Conservation (phyloP, 116 monocot genomes). For the Papilionanthe hybrid region DNA sequence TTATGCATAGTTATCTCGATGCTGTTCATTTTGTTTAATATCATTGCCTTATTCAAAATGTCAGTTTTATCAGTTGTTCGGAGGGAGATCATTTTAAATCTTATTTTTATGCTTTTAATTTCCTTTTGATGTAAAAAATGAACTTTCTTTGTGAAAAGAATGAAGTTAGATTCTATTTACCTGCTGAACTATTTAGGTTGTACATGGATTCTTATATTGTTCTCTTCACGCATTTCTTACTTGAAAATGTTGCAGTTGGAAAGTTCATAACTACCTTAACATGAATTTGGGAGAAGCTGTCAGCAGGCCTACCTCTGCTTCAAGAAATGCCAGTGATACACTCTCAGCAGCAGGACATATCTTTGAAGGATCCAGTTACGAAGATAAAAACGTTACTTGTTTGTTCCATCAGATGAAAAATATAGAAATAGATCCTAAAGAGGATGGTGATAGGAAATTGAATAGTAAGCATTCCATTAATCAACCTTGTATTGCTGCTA, state of each 20-base stretch:
- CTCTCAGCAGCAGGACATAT: slow-evolving; percentile 19
- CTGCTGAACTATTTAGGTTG: not conserved
- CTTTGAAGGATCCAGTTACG: slow-evolving; percentile 10
- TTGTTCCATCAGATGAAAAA: slow-evolving; percentile 24
- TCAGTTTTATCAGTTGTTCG: not conserved
- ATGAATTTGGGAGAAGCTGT: slow-evolving; percentile 42
- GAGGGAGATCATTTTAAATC: not conserved
- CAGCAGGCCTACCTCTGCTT: slow-evolving; percentile 17
- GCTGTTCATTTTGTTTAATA: no score
- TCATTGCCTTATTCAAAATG: not conserved
- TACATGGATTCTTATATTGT: not conserved
- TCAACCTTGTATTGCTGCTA: slow-evolving; percentile 13
- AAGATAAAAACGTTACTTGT: slow-evolving; percentile 16
- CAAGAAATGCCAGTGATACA: slow-evolving; percentile 4
- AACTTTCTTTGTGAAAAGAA: not conserved
- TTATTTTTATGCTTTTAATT: not conserved
- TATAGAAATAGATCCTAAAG: slow-evolving; percentile 20
- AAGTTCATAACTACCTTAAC: not conserved
- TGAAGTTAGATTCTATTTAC: not conserved
- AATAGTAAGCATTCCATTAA: slow-evolving; percentile 37
- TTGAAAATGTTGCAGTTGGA: not conserved
- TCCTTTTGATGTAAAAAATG: not conserved
- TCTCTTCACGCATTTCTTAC: not conserved
- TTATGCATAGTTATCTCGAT: no score
- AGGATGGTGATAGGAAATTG: slow-evolving; percentile 49